A percentile compares a stretch with the other conserved stretches of the same genome.
Conservation (phyloP, 306 rosid species). For the Benincasa hispida region DNA sequence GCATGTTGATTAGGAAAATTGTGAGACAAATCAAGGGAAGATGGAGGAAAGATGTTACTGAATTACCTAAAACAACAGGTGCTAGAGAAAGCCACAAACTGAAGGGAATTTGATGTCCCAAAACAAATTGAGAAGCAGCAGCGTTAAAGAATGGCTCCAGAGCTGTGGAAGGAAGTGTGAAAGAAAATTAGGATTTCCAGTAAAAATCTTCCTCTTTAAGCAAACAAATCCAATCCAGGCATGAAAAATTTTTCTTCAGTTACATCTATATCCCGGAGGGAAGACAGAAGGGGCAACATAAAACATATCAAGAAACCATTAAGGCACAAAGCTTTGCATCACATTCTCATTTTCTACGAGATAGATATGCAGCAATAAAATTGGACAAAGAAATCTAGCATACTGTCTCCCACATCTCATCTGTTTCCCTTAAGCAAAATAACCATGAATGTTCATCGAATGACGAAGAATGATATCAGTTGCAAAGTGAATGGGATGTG, state of each 20-base stretch:
- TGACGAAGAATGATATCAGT: background rate
- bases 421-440: background rate
- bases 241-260: background rate
- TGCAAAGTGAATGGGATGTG: background rate
- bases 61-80: conserved; percentile 83
- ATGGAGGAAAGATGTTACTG: background rate
- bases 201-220: background rate
- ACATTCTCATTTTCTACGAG: background rate
- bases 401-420: background rate
- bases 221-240: background rate
- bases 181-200: background rate
- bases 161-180: conserved; percentile 32
- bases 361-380: background rate
- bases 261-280: background rate
- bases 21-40: background rate
- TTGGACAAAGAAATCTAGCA: background rate
- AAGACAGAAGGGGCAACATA: background rate
- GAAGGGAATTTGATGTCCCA: conserved; percentile 73
- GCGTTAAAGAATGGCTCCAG: conserved; percentile 96
- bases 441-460: background rate
- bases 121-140: conserved; percentile 82
- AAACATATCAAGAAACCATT: background rate
- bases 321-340: background rate
- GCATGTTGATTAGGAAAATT: background rate
- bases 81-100: conserved; percentile 82